Evolutionary conservation across 192 early-diverging fungal species (phyloP), one percentile per base, ranked within the genome.

Genomic region (Entophlyctis helioformis): DNA sequence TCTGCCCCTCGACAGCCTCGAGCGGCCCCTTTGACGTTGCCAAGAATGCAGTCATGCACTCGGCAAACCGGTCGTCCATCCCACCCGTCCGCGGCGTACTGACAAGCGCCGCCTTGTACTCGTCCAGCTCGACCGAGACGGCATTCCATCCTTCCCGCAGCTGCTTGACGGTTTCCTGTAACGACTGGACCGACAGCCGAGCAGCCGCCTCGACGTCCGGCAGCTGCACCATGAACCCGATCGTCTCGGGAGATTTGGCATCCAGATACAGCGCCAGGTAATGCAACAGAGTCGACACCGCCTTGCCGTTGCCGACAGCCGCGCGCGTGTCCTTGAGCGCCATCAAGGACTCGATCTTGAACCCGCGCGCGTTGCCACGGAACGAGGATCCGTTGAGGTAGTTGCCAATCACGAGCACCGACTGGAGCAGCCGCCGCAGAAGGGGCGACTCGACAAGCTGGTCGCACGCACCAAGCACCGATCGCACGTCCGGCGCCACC

Each of bases 361-460:
- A 75, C 12, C 72, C 72, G 39, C 50, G 51, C 29, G 72, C 72
- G 13, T 67, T 53, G 1, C 72, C 72, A 13, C 72, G 44, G 53
- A 66, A 75, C 10, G 65, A 54, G 26, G 50, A 46, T 9, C 54
- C 62, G 41, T 75, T 75, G 9, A 75, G 34, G 39, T 60, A 75
- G 48, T 75, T 75, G 3, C 72, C 72, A 36, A 75, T 35, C 0
- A 71, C 51, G 28, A 75, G 46, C 5, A 65, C 53, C 12, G 39
- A 13, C 46, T 69, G 39, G n/a, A 75, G 44, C 2, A 71, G 16
- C 4, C 29, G 44, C 11, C 46, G 39, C 8, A 75, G 40, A 1
- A 39, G 23, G 32, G 42, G 38, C 0, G 65, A 69, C 15, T 26
- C 48, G 29, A 35, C 22, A 12, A 75, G 31, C 29, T 65, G 51